Evolutionary conservation across 495 filamentous ascomycete species (phyloP), one percentile per base, ranked within the genome.

Genomic region (Talaromyces borbonicus): DNA sequence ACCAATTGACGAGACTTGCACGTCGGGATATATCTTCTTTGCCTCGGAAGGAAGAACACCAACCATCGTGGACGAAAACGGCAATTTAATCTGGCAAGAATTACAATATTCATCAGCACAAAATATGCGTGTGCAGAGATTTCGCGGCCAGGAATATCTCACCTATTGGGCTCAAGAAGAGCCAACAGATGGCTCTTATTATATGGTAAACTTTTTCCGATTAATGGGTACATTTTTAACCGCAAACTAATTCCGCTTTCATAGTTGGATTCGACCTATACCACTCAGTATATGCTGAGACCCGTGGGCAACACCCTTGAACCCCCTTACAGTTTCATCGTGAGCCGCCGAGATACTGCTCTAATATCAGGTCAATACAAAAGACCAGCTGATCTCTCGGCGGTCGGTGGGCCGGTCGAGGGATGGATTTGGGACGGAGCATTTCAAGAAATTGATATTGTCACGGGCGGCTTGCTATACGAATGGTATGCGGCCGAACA

Each of bases 101-200:
- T 52, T 58, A 16, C 60, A 62, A 9, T 59, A 54, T 51, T 62
- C 56, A 2, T 63, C 61, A n/a, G 63, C 67, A 0, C 71, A 75
- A 35, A 68, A 73, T 39, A 62, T 74, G 46, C 62, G 64, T 46
- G 59, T 72, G 0, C 69, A 71, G 25, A 56, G 53, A 8, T 75
- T 71, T 24, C 64, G 58, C 43, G 68, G 60, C 26, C 49, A 67
- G 39, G 60, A 68, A 9, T 75, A 69, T 49, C 31, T 79, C 37
- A 74, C 73, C 3, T 78, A 71, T 44, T 79, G 74, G 75, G 64
- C 73, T 36, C 73, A 74, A 6, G 58, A 69, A 25, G 65, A 71
- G 24, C 56, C 73, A 50, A 72, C 72, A 2, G 59, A 57, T 42
- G 75, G 75, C 6, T 62, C 63, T 33, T 73, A 73, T 52, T 73